Base-by-base conservation (phyloP, 495 filamentous ascomycete species). In the Penicillium pulvis region DNA sequence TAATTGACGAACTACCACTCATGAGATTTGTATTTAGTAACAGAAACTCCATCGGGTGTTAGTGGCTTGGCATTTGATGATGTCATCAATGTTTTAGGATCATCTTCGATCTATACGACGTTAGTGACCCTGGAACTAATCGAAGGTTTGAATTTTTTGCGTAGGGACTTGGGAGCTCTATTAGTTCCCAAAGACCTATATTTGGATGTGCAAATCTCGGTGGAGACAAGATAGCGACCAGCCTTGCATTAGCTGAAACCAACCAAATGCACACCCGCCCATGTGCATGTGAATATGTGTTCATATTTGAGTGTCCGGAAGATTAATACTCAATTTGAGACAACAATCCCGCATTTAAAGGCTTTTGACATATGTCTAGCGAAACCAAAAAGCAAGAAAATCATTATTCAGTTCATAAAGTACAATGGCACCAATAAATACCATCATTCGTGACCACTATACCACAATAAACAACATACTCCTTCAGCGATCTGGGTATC, bases 1-100 rank as follows among this genome's bases (percentile, higher is more conserved):
- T 28, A 0, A 28, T 52, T 41, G 33, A 41, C 30, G 31, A 24
- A 4, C 20, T 70, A 46, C 74, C 75, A 74, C 48, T 75, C 67
- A 74, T 45, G 42, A 55, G n/a, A 49, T 72, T 73, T 71, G 61
- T 31, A 61, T 78, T 73, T 68, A 58, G 75, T 78, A 78, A 78
- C 61, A 71, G 66, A 74, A 76, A 77, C 48, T 7, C 60, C 73
- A 61, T 47, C 10, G 24, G 26, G 72, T 56, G 26, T 61, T 73
- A 72, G 72, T 41, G 59, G 53, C 56, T 66, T 59, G 63, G 53
- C 53, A 39, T 39, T 30, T 10, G 56, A 56, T 63, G 54, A 64
- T 60, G 53, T 63, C 62, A 52, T 48, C 35, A 6, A 7, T 6
- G 16, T 5, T 4, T 43, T 19, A 31, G 6, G 16, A 55, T 51